phyloP scores from a whole-genome alignment of 306 rosid genomes.

The Echinosophora koreensis region DNA sequence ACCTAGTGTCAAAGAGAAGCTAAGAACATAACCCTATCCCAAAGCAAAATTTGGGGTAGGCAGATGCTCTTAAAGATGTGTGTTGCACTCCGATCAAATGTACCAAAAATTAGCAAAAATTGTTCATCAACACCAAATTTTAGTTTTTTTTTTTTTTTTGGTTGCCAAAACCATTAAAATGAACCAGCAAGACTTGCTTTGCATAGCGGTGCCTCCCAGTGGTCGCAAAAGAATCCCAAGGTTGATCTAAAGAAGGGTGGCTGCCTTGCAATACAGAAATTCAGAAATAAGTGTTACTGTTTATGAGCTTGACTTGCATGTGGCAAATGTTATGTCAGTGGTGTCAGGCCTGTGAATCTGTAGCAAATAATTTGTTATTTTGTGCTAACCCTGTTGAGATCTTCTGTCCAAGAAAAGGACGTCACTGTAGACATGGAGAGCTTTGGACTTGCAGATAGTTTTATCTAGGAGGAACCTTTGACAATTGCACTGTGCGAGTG shows the following conservation, averaged over 20 bases:
- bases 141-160: neutral
- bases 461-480: neutral
- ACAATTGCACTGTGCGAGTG: neutral
- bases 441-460: constrained; percentile 4
- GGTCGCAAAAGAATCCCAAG: neutral
- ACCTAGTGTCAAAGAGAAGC: neutral
- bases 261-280: constrained; percentile 15
- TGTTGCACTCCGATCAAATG: neutral
- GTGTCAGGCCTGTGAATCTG: neutral
- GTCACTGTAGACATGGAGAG: neutral
- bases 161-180: neutral
- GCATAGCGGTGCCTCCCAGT: neutral
- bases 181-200: neutral
- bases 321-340: neutral
- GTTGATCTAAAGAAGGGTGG: constrained; percentile 5
- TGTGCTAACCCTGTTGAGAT: constrained; percentile 16
- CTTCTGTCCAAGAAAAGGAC: constrained; percentile 32
- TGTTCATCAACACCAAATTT: neutral
- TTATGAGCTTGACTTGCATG: constrained; percentile 28
- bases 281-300: constrained; percentile 6
- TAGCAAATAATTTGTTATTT: constrained; percentile 12
- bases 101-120: neutral
- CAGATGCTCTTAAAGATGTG: neutral
- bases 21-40: neutral
- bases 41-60: neutral